Conservation (phyloP, 495 filamentous ascomycete species). For the Podospora conica region DNA sequence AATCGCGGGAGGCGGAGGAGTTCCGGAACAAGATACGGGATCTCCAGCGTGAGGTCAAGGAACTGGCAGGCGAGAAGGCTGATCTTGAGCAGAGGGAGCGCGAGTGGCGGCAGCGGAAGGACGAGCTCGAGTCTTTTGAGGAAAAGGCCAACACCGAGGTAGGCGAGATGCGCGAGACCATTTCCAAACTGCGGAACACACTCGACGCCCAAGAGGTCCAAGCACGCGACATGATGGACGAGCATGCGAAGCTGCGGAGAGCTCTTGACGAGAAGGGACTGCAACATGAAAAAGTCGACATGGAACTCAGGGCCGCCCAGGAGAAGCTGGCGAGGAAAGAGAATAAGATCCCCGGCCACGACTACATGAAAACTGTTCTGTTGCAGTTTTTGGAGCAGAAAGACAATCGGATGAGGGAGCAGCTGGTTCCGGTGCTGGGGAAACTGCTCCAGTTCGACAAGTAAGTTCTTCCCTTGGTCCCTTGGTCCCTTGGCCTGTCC, state of each 20-base stretch:
- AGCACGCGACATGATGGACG: slow-evolving; percentile 71
- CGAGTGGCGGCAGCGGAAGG: slow-evolving; percentile 60
- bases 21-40: slow-evolving; percentile 71
- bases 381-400: slow-evolving; percentile 91
- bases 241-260: slow-evolving; percentile 67
- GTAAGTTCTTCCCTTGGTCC: slow-evolving; percentile 46
- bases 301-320: slow-evolving; percentile 47
- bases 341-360: slow-evolving; percentile 40
- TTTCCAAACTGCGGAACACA: slow-evolving; percentile 69
- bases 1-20: slow-evolving; percentile 81
- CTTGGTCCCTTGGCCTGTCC: too few species aligned
- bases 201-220: slow-evolving; percentile 85
- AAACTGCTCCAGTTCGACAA: slow-evolving; percentile 88
- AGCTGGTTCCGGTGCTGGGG: slow-evolving; percentile 85
- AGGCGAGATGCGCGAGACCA: slow-evolving; percentile 66
- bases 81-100: slow-evolving; percentile 57
- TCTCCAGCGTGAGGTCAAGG: slow-evolving; percentile 66
- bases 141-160: slow-evolving; percentile 65
- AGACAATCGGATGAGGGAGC: slow-evolving; percentile 83
- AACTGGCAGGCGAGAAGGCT: slow-evolving; percentile 64
- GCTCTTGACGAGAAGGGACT: slow-evolving; percentile 69
- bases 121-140: slow-evolving; percentile 65
- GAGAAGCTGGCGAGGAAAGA: slow-evolving; percentile 25
- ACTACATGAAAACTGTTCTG: slow-evolving; percentile 94
- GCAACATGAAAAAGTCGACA: slow-evolving; percentile 73